Base-by-base conservation (phyloP, 106 monocot genomes). In the Acorus calamus region DNA sequence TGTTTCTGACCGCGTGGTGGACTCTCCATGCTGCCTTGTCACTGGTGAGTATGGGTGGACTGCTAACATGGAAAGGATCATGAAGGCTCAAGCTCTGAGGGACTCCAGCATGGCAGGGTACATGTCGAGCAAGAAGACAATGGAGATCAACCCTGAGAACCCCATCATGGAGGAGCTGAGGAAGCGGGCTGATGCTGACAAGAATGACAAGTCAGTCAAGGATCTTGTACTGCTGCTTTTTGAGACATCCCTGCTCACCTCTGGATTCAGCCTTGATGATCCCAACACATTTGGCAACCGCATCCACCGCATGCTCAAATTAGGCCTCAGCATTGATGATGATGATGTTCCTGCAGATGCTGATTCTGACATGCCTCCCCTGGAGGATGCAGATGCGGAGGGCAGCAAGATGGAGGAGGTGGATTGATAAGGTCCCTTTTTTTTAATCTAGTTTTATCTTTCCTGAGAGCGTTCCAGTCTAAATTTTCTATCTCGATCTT, bases 101-200 rank as follows among this genome's bases (percentile, higher is more conserved):
- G 61, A 61, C 61, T 61, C 61, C 4, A 61, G 61, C 61, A 61
- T 61, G 61, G 61, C 61, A 3, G 61, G 61, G 11, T 76, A 76
- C 69, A 76, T 76, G 76, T 76, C 76, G 12, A 69, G 69, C 76
- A 76, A 76, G 63, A 76, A 76, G 69, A 76, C 76, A 2, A 76
- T 76, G 76, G 76, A 76, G 69, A 76, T 76, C 69, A 76, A 76
- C 69, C 76, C 69, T 6, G 76, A 76, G 56, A 76, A 76, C 51
- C 49, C 69, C 57, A 76, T 76, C 64, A 76, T 76, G 76, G 76
- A 76, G 6, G 76, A 76, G 59, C 63, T 76, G 14, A 60, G 74
- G 66, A 66, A 66, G 59, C 56, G 74, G 0, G 74, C 74, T 0
- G 74, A 74, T 8, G 74, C 74, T 6, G 74, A 74, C 66, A 74